Conservation (phyloP, 768 basidiomycete species). For the Dacryopinax spathularia region DNA sequence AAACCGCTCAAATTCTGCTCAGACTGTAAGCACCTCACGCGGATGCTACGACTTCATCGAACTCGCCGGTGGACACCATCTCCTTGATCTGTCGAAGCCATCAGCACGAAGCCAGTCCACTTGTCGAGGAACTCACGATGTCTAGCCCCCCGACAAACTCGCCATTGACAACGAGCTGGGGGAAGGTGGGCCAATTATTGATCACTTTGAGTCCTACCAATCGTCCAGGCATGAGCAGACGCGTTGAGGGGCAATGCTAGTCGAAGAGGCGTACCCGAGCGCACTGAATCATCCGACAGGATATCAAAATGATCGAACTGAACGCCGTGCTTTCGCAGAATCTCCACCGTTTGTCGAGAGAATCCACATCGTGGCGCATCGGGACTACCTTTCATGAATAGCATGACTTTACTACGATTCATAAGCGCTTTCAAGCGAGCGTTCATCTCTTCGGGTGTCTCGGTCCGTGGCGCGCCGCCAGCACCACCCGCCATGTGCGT, state of each 20-base stretch:
- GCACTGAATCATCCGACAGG: conserved; percentile 60
- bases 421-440: conserved; percentile 54
- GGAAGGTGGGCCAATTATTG: conserved; percentile 86
- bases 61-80: conserved; percentile 69
- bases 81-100: conserved; percentile 38
- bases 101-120: background rate
- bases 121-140: conserved; percentile 30
- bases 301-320: conserved; percentile 73
- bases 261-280: too few relatives aligned
- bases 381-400: conserved; percentile 87
- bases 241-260: conserved; percentile 15
- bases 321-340: conserved; percentile 51
- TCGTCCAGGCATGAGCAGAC: background rate
- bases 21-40: background rate
- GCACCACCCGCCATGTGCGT: conserved; percentile 31
- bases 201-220: conserved; percentile 40
- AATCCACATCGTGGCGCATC: conserved; percentile 72
- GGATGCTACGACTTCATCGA: conserved; percentile 33
- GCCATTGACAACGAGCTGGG: conserved; percentile 74
- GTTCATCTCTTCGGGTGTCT: conserved; percentile 54
- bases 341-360: conserved; percentile 54
- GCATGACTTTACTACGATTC: conserved; percentile 59
- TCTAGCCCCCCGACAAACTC: conserved; percentile 94
- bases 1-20: background rate
- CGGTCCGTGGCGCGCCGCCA: conserved; percentile 21